phyloP scores from a whole-genome alignment of 768 basidiomycete genomes.

The Amanita muscaria region DNA sequence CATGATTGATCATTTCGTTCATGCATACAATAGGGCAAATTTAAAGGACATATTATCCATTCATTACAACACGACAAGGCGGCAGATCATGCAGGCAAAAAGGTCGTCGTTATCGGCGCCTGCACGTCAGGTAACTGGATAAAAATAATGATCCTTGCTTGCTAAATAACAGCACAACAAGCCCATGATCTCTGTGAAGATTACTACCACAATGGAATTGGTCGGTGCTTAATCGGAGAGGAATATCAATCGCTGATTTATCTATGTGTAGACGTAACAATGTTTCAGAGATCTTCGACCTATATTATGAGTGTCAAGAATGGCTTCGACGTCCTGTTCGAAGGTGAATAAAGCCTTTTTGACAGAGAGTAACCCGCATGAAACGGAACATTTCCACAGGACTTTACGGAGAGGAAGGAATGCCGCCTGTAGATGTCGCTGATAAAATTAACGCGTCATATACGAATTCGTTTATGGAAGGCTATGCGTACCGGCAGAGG shows the following conservation, averaged over 20 bases:
- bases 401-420: constrained; percentile 35
- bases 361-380: neutral
- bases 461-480: constrained; percentile 28
- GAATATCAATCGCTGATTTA: neutral
- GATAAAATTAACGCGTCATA: constrained; percentile 38
- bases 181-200: constrained; percentile 39
- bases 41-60: constrained; percentile 57
- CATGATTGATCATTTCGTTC: too few species aligned
- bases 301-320: constrained; percentile 45
- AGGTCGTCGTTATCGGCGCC: constrained; percentile 60
- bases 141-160: constrained; percentile 17
- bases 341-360: constrained; percentile 11
- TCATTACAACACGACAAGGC: constrained; percentile 49
- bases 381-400: constrained; percentile 14
- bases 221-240: constrained; percentile 11
- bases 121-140: constrained; percentile 41
- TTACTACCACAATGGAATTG: constrained; percentile 35
- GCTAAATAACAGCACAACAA: constrained; percentile 11
- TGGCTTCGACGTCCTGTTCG: constrained; percentile 23
- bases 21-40: constrained; percentile 47
- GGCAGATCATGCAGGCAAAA: constrained; percentile 54
- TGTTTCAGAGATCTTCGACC: constrained; percentile 51
- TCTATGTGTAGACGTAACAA: constrained; percentile 37
- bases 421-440: constrained; percentile 39
- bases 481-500: constrained; percentile 22